A percentile compares a stretch with the other conserved stretches of the same genome.
Evolutionary conservation across 2,329 filamentous ascomycete genomes (phyloP).

Genomic region (Sclerotinia nivalis): DNA sequence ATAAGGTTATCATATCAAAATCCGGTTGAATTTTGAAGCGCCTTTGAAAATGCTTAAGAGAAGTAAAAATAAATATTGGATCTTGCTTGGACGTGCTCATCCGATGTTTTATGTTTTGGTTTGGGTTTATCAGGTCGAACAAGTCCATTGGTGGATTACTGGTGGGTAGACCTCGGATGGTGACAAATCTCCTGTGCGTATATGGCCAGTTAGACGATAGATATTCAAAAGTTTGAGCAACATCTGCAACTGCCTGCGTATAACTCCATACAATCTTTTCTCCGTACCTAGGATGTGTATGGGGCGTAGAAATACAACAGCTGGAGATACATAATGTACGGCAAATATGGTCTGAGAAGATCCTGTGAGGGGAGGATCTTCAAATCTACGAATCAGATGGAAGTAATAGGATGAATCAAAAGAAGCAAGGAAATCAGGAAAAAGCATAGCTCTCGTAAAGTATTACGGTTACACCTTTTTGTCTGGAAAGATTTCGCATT

Average conservation of each 20-base stretch:
- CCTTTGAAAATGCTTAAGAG: not conserved
- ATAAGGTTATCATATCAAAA: constrained; percentile 2
- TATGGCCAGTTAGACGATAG: not conserved
- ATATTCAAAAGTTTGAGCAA: not conserved
- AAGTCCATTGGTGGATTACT: not conserved
- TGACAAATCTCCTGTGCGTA: constrained; percentile 1
- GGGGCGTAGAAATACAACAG: not conserved
- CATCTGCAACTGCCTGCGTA: not conserved
- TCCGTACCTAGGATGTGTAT: not conserved
- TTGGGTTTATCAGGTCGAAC: not conserved
- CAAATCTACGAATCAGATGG: not conserved
- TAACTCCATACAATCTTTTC: not conserved
- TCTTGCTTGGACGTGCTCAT: not conserved
- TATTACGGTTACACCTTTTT: not conserved
- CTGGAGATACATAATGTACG: not conserved
- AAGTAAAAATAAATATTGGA: constrained; percentile 3
- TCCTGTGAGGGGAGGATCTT: too few relatives aligned
- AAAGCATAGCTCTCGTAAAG: not conserved
- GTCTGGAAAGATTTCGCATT: not conserved
- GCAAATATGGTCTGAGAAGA: not conserved
- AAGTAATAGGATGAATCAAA: not conserved
- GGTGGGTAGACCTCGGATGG: constrained; percentile 11
- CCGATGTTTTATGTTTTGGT: not conserved
- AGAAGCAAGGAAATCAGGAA: not conserved
- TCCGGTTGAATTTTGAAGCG: not conserved